Evolutionary conservation across 306 rosid genomes (phyloP), one percentile per base, ranked within the genome.

Genomic region (Psophocarpus tetragonolobus): DNA sequence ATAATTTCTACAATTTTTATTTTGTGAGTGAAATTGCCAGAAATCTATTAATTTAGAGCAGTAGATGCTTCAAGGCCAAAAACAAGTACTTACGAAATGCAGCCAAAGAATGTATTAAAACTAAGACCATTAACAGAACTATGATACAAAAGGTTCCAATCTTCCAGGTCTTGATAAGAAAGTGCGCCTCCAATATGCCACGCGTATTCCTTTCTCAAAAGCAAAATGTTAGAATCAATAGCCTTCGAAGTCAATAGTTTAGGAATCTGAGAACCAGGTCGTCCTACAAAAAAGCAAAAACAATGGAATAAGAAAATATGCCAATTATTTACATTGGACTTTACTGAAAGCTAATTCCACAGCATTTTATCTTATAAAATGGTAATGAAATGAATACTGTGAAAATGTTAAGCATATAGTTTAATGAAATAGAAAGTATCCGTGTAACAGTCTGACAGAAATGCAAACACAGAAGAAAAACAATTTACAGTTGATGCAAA

Each of bases 161-260:
- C 97, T 80, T 78, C 89, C 81, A 89, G 81, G 80, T 95, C 96
- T 9, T 83, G 95, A 62, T 76, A 97, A 20, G 97, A 61, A 78
- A 92, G 96, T 63, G 91, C 91, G 71, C 98, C 98, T 84, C 97
- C 96, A 64, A 95, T 88, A 77, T 88, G 98, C 97, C 98, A 92
- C 75, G 97, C 96, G 79, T 85, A 88, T 68, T 89, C 90, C 91
- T 90, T 86, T 80, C 88, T 95, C 73, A 92, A 71, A 64, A 90
- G 76, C n/a, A 90, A 32, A 75, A 79, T 41, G 68, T 74, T 82
- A 32, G 96, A 68, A 78, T 91, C 88, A 44, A 88, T 51, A 73
- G 58, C 77, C 48, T 87, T 92, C 8, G 62, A 36, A 42, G 83
- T 80, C 82, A 87, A 65, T 32, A 95, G 78, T 48, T 54, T 85